Base-by-base conservation (phyloP, 768 basidiomycete genomes). In the Phylloporus rhodoxanthus region DNA sequence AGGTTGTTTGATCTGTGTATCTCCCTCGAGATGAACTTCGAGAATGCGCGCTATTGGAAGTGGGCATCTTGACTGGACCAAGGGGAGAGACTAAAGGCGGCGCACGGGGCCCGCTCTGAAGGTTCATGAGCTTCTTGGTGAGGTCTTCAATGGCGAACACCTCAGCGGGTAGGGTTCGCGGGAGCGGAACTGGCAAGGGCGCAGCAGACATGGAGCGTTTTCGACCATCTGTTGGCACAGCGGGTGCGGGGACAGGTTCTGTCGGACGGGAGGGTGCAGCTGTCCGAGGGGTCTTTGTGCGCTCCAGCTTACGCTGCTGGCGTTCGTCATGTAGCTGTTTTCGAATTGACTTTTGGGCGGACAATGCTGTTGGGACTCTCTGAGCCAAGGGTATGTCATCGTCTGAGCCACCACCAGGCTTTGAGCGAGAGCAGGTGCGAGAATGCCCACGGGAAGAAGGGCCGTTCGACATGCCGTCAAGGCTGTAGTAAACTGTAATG, bases 331-430 rank as follows among this genome's bases (percentile, higher is more conserved):
- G 75, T 20, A 87, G 81, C 61, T 89, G 78, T 39, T 74, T 72
- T 17, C 88, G 79, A 47, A 95, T 87, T 5, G 85, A 82, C 57
- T 80, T 82, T 60, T 95, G 92, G 9, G 90, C 91, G 3, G 74
- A 78, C 50, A 95, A 68, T 4, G 92, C 92, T 1, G 82, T 84
- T 4, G 91, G 92, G 47, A 91, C 89, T 26, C 83, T 75, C 55
- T 79, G 81, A 3, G 91, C 92, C 14, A 95, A 75, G 1, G 92
- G 92, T 1, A 91, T 72, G 57, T 95, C 85, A 62, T 95, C 91
- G 47, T 88, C 82, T 33, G 77, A 73, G 26, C 68, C 68, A 28
- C 65, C 62, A 43, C 55, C 66, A 25, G 54, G 9, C 48, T 39
- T 57, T 43, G 59, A 54, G 40, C 48, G 63, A 47, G 60, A 59